Evolutionary conservation across 352 stramenopile species (phyloP).

Genomic region (Phytophthora uliginosa): DNA sequence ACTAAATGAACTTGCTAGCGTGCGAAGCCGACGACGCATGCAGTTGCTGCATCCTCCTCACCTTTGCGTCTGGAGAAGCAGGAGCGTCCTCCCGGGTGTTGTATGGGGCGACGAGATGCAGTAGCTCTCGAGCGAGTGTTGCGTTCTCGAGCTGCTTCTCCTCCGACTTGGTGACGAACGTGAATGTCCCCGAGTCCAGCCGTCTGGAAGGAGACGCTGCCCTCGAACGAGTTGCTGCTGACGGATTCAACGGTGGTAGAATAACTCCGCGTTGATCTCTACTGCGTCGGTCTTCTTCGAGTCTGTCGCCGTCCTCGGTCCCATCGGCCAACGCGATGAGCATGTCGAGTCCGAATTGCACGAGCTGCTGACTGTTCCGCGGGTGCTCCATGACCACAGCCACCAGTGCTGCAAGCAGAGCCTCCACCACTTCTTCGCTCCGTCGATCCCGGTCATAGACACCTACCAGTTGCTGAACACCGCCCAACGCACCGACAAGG

Average conservation of each 20-base stretch:
- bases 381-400: slow-evolving; percentile 66
- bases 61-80: slow-evolving; percentile 22
- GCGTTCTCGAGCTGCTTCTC: slow-evolving; percentile 51
- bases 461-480: slow-evolving; percentile 54
- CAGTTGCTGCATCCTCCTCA: slow-evolving; percentile 35
- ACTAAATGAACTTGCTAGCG: slow-evolving; percentile 7
- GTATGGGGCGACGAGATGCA: slow-evolving; percentile 68
- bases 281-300: slow-evolving; percentile 44
- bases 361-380: slow-evolving; percentile 74
- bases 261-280: slow-evolving; percentile 18
- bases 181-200: background rate
- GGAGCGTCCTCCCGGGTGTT: slow-evolving; percentile 39
- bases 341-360: slow-evolving; percentile 68
- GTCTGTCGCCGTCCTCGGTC: slow-evolving; percentile 27
- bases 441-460: slow-evolving; percentile 55
- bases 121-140: slow-evolving; percentile 61
- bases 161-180: background rate
- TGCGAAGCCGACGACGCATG: slow-evolving; percentile 26
- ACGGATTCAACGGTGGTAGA: slow-evolving; percentile 22
- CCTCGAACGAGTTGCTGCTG: slow-evolving; percentile 5
- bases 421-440: slow-evolving; percentile 70
- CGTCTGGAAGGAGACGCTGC: slow-evolving; percentile 18
- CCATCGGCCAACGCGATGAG: slow-evolving; percentile 64
- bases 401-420: slow-evolving; percentile 60
- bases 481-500: slow-evolving; percentile 60